These are phyloP conservation scores for Sugiyamaella grinbergsii DNA, from an alignment of 1,139 yeast genomes.

Conservation along the genomic window DNA sequence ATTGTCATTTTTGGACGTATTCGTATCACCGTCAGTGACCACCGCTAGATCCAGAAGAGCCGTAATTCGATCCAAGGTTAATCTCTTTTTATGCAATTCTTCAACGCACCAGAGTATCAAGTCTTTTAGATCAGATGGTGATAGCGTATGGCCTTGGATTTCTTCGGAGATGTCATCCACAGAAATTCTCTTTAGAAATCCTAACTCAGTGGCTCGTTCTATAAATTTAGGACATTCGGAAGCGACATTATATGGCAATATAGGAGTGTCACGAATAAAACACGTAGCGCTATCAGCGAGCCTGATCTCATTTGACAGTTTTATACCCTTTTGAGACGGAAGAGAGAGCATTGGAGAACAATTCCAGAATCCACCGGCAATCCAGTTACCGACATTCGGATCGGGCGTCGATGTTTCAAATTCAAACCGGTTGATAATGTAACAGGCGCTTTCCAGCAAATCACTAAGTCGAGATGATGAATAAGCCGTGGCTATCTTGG, in stretches of 20 bases:
- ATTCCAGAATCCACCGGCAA: conserved; percentile 44
- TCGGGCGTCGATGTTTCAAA: conserved; percentile 45
- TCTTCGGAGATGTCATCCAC: conserved; percentile 37
- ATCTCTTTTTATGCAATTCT: conserved; percentile 4
- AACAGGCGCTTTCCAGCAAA: conserved; percentile 32
- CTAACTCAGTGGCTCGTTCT: conserved; percentile 34
- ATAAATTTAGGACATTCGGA: conserved; percentile 36
- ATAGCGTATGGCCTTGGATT: conserved; percentile 35
- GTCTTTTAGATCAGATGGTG: conserved; percentile 26
- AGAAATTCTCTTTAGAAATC: conserved; percentile 34
- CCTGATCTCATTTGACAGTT: conserved; percentile 39
- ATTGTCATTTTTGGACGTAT: background rate
- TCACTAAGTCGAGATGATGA: conserved; percentile 3
- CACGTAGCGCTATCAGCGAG: conserved; percentile 35
- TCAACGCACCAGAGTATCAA: conserved; percentile 34
- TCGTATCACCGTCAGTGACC: conserved; percentile 8
- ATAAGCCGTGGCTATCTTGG: conserved; percentile 16
- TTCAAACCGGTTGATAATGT: conserved; percentile 40
- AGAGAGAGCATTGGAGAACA: conserved; percentile 35
- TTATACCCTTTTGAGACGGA: conserved; percentile 42
- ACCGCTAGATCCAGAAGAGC: conserved; percentile 18
- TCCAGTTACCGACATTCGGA: conserved; percentile 40
- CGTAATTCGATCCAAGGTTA: conserved; percentile 10
- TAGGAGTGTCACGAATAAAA: conserved; percentile 39
- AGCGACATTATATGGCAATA: conserved; percentile 36